Base-by-base conservation (phyloP, 2,329 filamentous ascomycete species). In the Cladophialophora psammophila region DNA sequence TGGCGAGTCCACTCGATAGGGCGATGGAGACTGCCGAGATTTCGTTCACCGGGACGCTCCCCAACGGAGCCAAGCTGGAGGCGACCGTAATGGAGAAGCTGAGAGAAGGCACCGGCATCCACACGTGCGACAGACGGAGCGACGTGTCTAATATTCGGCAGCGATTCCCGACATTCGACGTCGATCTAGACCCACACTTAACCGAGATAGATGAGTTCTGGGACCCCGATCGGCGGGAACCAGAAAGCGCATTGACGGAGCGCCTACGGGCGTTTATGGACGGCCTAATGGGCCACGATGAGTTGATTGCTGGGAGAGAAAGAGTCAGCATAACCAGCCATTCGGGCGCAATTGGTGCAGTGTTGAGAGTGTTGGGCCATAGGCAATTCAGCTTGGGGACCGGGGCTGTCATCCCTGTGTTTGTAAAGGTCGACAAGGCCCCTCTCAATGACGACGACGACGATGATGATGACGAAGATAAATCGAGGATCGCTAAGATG, bases 61-160 rank as follows among this genome's bases (percentile, higher is more conserved):
- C 31, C 81, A 84, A 0, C 12, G 18, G 15, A 18, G 71, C 3
- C 77, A 78, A 3, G 73, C 75, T 58, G 81, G 80, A 0, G 87
- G 88, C 69, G 72, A 75, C 35, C 0, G 77, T 90, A 64, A 88
- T 88, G 73, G 87, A 89, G 79, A 76, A 84, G 38, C 79, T 89
- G 38, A 80, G 87, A 15, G 87, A 90, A 76, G 84, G 84, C 0
- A 81, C 88, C 59, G 86, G 86, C 18, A 81, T 86, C 31, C 87
- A 89, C 74, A 90, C 87, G 1, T 90, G 87, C 74, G 86, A 90
- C 75, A 80, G 83, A 10, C 82, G 87, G 7, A 85, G 82, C 35
- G 77, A 74, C 59, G 81, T 79, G 62, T 77, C 81, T 0, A 79
- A 76, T 48, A 88, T 90, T 64, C 73, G 75, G 5, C 53, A 73